Evolutionary conservation across 2,329 filamentous ascomycete species (phyloP).

Genomic region (Diaporthe capsici): DNA sequence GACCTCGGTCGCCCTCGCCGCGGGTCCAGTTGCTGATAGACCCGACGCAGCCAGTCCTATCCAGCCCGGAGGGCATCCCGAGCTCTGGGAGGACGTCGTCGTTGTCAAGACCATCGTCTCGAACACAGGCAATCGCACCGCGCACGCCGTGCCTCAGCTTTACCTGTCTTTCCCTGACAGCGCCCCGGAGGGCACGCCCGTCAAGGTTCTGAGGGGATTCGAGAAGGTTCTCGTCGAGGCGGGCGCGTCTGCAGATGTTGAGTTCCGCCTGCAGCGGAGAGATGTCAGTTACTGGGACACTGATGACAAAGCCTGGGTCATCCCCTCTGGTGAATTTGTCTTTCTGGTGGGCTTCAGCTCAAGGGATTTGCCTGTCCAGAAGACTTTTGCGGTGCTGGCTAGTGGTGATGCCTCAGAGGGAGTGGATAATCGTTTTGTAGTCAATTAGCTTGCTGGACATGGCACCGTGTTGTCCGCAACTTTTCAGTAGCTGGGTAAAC

Average conservation of each 20-base stretch:
- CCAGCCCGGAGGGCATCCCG: not conserved
- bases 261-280: not conserved
- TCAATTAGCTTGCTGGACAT: not conserved
- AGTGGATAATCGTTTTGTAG: not conserved
- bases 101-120: not conserved
- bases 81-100: slow-evolving; percentile 6
- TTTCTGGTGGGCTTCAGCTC: slow-evolving; percentile 25
- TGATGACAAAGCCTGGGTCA: not conserved
- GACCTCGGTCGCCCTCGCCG: slow-evolving; percentile 48
- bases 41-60: not conserved
- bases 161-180: slow-evolving; percentile 21
- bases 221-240: slow-evolving; percentile 26
- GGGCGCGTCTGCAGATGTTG: not conserved
- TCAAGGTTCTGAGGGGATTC: slow-evolving; percentile 16
- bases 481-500: not conserved
- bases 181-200: slow-evolving; percentile 8
- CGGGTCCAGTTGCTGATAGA: slow-evolving; percentile 44
- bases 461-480: no score
- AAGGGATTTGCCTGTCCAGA: slow-evolving; percentile 12
- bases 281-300: slow-evolving; percentile 30
- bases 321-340: not conserved
- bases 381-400: not conserved
- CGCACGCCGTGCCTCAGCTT: slow-evolving; percentile 21
- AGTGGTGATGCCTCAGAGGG: not conserved
- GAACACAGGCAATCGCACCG: slow-evolving; percentile 9